Conservation (phyloP, 2,329 filamentous ascomycete species). For the Alternaria ethzedia region DNA sequence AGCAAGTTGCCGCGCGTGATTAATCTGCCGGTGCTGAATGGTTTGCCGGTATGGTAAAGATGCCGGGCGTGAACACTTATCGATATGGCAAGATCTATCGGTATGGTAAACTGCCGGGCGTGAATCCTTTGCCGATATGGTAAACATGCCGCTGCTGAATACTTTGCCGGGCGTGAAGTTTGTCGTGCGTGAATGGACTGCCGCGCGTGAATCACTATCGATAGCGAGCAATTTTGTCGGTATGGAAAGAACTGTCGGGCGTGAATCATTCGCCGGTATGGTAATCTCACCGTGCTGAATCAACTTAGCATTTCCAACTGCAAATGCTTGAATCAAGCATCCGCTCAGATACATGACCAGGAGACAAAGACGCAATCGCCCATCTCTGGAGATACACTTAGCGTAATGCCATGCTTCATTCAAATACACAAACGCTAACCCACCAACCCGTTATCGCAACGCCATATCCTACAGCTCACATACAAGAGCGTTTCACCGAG, state of each 20-base stretch:
- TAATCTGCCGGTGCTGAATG: not conserved
- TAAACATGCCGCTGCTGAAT: not conserved
- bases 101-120: too few species aligned
- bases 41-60: not conserved
- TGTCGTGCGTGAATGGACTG: not conserved
- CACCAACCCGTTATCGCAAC: slow-evolving; percentile 20
- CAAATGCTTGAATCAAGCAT: not conserved
- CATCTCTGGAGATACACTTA: not conserved
- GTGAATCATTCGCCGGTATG: not conserved
- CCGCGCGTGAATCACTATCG: not conserved
- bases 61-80: not conserved
- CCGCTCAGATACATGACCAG: not conserved
- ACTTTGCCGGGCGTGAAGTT: too few species aligned
- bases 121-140: not conserved
- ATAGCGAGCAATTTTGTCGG: not conserved
- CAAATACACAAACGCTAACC: slow-evolving; percentile 6
- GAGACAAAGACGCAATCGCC: not conserved
- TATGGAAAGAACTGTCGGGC: not conserved
- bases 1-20: not conserved
- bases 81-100: too few species aligned
- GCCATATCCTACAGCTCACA: slow-evolving; percentile 29
- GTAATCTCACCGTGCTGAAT: not conserved
- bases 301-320: not conserved
- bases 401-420: slow-evolving; percentile 11
- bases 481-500: slow-evolving; percentile 10